Evolutionary conservation across 306 rosid genomes (phyloP).

Genomic region (Hippophae rhamnoides): DNA sequence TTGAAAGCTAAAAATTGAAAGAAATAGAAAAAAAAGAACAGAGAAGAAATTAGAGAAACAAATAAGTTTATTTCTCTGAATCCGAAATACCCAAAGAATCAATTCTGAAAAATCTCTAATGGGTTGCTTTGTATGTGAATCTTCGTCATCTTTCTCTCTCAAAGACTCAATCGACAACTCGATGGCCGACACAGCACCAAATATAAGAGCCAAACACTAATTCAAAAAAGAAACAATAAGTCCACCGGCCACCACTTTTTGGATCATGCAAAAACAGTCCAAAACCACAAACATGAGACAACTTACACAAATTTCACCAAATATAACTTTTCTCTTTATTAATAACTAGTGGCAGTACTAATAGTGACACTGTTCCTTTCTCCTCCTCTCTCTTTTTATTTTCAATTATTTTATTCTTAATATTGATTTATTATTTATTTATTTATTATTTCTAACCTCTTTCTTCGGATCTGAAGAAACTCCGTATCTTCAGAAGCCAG

Average conservation of each 20-base stretch:
- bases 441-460: constrained; percentile 16
- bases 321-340: neutral
- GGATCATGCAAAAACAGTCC: constrained; percentile 40
- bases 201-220: constrained; percentile 24
- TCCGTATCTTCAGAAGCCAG: constrained; percentile 30
- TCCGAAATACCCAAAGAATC: neutral
- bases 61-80: neutral
- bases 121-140: neutral
- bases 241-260: constrained; percentile 14
- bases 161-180: constrained; percentile 24
- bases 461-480: constrained; percentile 54
- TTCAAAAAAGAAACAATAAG: neutral
- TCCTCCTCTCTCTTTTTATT: neutral
- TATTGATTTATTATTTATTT: neutral
- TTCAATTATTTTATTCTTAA: neutral
- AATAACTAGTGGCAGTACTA: constrained; percentile 5
- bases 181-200: constrained; percentile 30
- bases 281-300: constrained; percentile 22
- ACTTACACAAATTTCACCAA: constrained; percentile 12
- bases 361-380: neutral
- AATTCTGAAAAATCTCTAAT: neutral
- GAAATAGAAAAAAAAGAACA: neutral
- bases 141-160: constrained; percentile 13
- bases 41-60: neutral
- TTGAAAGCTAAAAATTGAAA: neutral